phyloP scores from a whole-genome alignment of 495 filamentous ascomycete genomes.

The Extremus antarcticus region DNA sequence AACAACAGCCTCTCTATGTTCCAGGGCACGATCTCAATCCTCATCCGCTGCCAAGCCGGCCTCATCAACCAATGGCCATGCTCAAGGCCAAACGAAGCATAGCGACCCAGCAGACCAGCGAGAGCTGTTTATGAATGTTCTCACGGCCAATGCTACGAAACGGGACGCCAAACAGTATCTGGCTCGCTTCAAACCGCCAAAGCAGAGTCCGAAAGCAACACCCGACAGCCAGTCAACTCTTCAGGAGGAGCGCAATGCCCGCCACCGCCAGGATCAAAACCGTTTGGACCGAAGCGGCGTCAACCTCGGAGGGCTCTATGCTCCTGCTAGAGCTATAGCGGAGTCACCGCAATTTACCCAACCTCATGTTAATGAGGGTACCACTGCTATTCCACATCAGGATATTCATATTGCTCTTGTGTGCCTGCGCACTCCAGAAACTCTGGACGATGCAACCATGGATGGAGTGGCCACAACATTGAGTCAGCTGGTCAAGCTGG shows the following conservation, averaged over 20 bases:
- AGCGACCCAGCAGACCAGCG: slow-evolving; percentile 7
- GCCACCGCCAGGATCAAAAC: slow-evolving; percentile 5
- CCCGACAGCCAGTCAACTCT: neutral
- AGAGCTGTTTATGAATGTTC: slow-evolving; percentile 35
- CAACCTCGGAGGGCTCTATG: slow-evolving; percentile 54
- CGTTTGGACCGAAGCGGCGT: slow-evolving; percentile 31
- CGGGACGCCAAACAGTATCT: slow-evolving; percentile 84
- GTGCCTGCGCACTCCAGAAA: slow-evolving; percentile 65
- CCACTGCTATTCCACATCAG: slow-evolving; percentile 29
- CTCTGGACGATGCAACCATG: slow-evolving; percentile 53
- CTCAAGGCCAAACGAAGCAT: neutral
- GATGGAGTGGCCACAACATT: slow-evolving; percentile 73
- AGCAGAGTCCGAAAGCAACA: slow-evolving; percentile 9
- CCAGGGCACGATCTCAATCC: neutral
- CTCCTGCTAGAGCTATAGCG: slow-evolving; percentile 47
- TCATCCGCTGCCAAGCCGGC: neutral
- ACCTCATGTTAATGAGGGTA: slow-evolving; percentile 31
- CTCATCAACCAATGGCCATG: neutral
- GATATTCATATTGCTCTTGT: slow-evolving; percentile 74
- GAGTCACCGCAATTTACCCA: slow-evolving; percentile 54
- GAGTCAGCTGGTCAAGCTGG: slow-evolving; percentile 67
- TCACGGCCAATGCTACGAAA: slow-evolving; percentile 76
- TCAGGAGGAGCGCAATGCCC: neutral
- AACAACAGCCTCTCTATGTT: too few relatives aligned
- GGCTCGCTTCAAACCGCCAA: slow-evolving; percentile 54